Base-by-base conservation (phyloP, 805 yeast species). In the Nadsonia fulvescens region DNA sequence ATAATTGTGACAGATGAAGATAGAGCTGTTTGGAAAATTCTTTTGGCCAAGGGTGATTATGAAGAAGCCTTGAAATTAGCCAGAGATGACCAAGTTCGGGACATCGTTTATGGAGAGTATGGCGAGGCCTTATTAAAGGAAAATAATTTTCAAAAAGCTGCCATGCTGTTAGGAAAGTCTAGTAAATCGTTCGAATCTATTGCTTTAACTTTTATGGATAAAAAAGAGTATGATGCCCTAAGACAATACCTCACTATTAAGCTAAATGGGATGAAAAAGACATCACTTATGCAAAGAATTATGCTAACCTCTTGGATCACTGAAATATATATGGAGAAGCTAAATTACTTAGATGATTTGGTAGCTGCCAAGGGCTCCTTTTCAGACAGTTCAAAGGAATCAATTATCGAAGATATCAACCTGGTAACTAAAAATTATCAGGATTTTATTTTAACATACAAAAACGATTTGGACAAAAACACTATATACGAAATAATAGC, bases 401-500 rank as follows among this genome's bases (percentile, higher is more conserved):
- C 39, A 10, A 46, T 40, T 6, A 28, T 32, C 33, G 16, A 20
- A 29, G 35, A 56, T 41, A 31, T 39, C 35, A 15, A 31, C 5
- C 28, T 32, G 3, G 33, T 49, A 3, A 39, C 42, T 25, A 34
- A 43, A 7, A 51, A 54, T 30, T 56, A 63, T 37, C 48, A 57
- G 14, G 39, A 46, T 2, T 79, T 82, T 43, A 44, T 82, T 9
- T 42, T 51, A 3, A 40, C 49, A 2, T 59, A 68, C 42, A 50
- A 58, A 29, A 52, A 54, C 14, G 38, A 46, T 4, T 40, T 81
- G n/a, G 91, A 82, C 43, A 58, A 58, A 18, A 58, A 58, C 6
- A 72, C 92, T 0, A 54, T 77, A 0, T 77, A 73, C 39, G 82
- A 79, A 41, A 63, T 83, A 4, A 58, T 86, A 27, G 49, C 61